These are phyloP conservation scores for Sinapis alba DNA, from an alignment of 441 rosid genomes.

Conservation along the genomic window DNA sequence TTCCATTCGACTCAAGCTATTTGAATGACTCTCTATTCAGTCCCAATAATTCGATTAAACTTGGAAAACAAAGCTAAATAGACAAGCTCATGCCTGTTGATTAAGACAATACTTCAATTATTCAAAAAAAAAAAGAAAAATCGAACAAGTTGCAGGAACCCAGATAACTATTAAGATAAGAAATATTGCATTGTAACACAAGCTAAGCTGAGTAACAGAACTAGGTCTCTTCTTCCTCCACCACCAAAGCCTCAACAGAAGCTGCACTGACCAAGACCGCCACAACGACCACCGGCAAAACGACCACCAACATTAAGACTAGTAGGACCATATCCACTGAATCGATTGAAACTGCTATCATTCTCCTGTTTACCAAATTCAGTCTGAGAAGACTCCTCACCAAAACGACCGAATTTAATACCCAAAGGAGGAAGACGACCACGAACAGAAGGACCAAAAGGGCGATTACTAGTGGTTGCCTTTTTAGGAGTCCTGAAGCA, in stretches of 20 bases:
- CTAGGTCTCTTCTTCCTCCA: neutral
- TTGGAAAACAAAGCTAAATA: neutral
- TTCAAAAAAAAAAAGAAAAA: neutral
- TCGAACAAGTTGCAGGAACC: neutral
- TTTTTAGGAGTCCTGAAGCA: neutral
- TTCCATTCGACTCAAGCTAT: neutral
- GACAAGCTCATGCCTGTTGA: neutral
- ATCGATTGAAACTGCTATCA: too few relatives aligned
- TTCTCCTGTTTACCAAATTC: too few relatives aligned
- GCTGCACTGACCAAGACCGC: neutral
- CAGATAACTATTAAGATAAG: neutral
- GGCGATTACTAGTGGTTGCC: neutral
- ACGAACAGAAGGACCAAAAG: neutral
- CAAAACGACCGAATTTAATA: too few relatives aligned
- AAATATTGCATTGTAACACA: neutral
- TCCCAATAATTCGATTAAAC: neutral
- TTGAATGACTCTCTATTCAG: neutral
- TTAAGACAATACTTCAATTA: neutral
- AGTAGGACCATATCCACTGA: neutral
- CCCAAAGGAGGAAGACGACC: neutral
- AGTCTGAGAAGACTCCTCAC: too few relatives aligned
- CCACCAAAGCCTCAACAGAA: neutral
- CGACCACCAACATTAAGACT: neutral
- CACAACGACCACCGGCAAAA: neutral
- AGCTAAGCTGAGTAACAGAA: neutral